phyloP scores from a whole-genome alignment of 371 early-diverging fungal genomes.

The Mucor irregularis region DNA sequence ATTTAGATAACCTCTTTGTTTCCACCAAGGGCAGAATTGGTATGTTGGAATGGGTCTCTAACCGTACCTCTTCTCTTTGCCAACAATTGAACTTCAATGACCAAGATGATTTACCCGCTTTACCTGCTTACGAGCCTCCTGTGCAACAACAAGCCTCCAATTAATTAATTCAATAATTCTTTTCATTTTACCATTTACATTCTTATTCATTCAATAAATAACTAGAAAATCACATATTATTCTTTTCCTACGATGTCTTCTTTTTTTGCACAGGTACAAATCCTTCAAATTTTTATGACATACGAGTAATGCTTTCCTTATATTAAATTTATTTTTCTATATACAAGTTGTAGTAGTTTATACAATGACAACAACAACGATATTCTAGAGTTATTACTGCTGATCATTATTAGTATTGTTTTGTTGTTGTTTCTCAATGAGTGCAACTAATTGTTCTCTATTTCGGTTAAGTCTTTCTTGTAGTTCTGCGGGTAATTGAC shows the following conservation, averaged over 20 bases:
- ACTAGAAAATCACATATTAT: not conserved
- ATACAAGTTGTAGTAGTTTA: not conserved
- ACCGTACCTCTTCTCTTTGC: constrained; percentile 28
- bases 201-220: not conserved
- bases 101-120: constrained; percentile 26
- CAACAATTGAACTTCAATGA: constrained; percentile 35
- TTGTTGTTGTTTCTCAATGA: constrained; percentile 24
- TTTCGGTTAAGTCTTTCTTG: constrained; percentile 35
- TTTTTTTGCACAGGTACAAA: no score
- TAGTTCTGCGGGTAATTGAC: constrained; percentile 37
- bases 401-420: not conserved
- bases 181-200: not conserved
- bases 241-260: no score
- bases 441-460: constrained; percentile 34
- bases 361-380: no score
- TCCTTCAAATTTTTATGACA: no score
- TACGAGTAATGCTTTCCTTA: no score
- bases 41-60: constrained; percentile 32
- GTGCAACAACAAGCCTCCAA: not conserved
- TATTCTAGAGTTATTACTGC: not conserved
- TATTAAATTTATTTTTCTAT: not conserved
- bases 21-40: constrained; percentile 25
- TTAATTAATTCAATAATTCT: not conserved
- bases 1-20: constrained; percentile 37
- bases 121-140: constrained; percentile 19